These are phyloP conservation scores for Penicillium occitanis DNA, from an alignment of 2,329 filamentous ascomycete species.

Conservation along the genomic window DNA sequence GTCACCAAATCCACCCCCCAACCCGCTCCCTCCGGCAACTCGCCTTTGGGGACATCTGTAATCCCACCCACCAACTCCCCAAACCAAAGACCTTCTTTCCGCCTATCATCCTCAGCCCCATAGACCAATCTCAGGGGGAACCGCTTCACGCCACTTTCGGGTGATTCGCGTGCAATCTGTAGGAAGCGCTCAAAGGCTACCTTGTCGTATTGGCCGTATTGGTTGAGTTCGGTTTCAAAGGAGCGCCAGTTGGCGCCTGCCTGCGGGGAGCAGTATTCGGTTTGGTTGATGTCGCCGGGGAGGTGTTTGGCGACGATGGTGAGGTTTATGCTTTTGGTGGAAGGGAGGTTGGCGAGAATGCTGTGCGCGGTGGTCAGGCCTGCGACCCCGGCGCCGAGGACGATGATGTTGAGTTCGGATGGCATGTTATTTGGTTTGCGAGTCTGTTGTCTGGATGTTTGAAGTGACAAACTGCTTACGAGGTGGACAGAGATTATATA, in stretches of 20 bases:
- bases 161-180: conserved; percentile 7
- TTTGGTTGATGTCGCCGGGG: conserved; percentile 17
- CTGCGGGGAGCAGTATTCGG: conserved; percentile 21
- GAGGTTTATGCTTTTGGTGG: conserved; percentile 4
- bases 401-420: conserved; percentile 7
- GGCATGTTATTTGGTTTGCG: background rate
- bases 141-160: conserved; percentile 20
- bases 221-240: conserved; percentile 16
- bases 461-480: background rate
- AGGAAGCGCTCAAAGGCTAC: conserved; percentile 19
- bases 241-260: conserved; percentile 21
- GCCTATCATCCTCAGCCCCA: background rate
- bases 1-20: conserved; percentile 19
- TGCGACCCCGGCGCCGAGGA: conserved; percentile 56
- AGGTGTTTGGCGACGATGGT: conserved; percentile 21
- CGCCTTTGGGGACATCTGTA: conserved; percentile 12
- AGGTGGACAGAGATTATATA: background rate
- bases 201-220: conserved; percentile 15
- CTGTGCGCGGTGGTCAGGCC: conserved; percentile 86
- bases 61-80: conserved; percentile 18
- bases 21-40: conserved; percentile 18
- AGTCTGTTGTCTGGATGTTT: background rate
- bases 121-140: conserved; percentile 14
- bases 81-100: conserved; percentile 5
- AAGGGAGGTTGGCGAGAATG: conserved; percentile 37